Conservation (phyloP, 805 yeast species). For the Cyberlindnera galapagoensis region DNA sequence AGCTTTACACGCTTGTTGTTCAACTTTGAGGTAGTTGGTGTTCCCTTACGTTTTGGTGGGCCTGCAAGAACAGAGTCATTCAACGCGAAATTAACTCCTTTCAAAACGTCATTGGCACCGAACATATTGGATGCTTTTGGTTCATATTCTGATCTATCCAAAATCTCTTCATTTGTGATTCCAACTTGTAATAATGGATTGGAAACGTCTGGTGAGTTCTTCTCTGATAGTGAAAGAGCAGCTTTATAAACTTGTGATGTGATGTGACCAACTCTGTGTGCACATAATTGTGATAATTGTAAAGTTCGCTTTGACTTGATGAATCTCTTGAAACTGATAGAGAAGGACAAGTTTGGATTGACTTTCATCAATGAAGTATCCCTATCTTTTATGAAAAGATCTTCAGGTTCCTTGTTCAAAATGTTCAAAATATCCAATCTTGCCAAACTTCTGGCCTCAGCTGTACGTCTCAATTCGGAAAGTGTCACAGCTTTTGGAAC, state of each 20-base stretch:
- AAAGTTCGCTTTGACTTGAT: slow-evolving; percentile 58
- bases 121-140: slow-evolving; percentile 28
- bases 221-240: slow-evolving; percentile 55
- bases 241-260: slow-evolving; percentile 58
- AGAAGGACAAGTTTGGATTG: slow-evolving; percentile 43
- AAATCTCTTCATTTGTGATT: slow-evolving; percentile 40
- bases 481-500: slow-evolving; percentile 33
- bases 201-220: slow-evolving; percentile 36
- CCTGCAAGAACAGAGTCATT: slow-evolving; percentile 39
- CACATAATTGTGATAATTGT: slow-evolving; percentile 56
- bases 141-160: slow-evolving; percentile 25
- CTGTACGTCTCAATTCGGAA: slow-evolving; percentile 49
- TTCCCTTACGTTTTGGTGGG: slow-evolving; percentile 28
- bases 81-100: slow-evolving; percentile 31
- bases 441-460: slow-evolving; percentile 52
- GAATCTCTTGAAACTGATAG: slow-evolving; percentile 60
- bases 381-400: slow-evolving; percentile 27
- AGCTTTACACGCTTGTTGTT: slow-evolving; percentile 35
- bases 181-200: slow-evolving; percentile 42
- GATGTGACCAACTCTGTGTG: slow-evolving; percentile 62
- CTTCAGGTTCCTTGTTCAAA: slow-evolving; percentile 27
- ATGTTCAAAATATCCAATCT: slow-evolving; percentile 31
- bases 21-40: slow-evolving; percentile 6
- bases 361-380: slow-evolving; percentile 35
- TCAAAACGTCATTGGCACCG: slow-evolving; percentile 41